Conservation (phyloP, 805 yeast genomes). For the Grigorovia humatica region DNA sequence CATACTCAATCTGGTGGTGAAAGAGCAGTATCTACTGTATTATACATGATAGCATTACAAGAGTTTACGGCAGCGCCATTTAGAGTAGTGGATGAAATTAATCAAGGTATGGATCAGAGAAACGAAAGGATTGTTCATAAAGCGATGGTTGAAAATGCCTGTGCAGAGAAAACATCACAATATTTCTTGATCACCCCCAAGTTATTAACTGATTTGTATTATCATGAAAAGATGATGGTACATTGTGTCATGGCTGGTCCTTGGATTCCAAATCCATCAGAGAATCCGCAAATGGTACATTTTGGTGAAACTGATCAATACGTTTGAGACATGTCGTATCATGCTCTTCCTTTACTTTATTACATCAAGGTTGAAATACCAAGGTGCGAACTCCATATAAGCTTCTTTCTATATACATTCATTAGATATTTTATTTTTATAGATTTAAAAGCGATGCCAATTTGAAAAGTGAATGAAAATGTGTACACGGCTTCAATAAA, state of each 20-base stretch:
- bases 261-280: constrained; percentile 33
- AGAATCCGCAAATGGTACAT: constrained; percentile 23
- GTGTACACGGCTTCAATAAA: no score
- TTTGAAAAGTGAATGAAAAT: no score
- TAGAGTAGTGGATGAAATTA: constrained; percentile 93
- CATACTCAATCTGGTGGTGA: constrained; percentile 97
- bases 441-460: no score
- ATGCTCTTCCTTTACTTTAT: no score
- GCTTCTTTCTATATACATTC: no score
- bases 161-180: constrained; percentile 56
- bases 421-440: no score
- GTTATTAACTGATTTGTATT: constrained; percentile 63
- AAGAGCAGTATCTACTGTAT: constrained; percentile 87
- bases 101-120: constrained; percentile 96
- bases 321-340: neutral
- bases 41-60: constrained; percentile 83
- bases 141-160: constrained; percentile 76
- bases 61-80: constrained; percentile 83
- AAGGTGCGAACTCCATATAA: no score
- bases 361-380: no score
- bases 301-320: constrained; percentile 28
- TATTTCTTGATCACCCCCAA: constrained; percentile 92
- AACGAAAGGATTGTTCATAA: constrained; percentile 83
- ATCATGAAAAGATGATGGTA: constrained; percentile 69
- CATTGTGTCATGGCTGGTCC: constrained; percentile 70